Evolutionary conservation across 495 filamentous ascomycete genomes (phyloP), one percentile per base, ranked within the genome.

Genomic region (Aspergillus panamensis): DNA sequence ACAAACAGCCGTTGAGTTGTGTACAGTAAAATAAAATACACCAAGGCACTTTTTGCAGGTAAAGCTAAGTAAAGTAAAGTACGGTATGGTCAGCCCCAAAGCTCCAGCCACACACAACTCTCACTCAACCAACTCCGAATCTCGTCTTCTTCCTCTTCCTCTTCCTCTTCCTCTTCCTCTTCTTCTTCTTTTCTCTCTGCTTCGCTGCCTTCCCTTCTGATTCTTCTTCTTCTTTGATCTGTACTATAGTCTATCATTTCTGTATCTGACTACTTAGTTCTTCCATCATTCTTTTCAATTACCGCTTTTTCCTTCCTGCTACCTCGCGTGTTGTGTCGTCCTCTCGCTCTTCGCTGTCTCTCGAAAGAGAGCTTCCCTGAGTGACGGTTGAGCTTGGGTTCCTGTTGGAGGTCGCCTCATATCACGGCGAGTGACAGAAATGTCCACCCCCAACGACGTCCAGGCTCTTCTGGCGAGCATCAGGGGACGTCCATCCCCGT

Each of bases 391-490:
- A 72, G 69, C 69, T 74, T 66, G 62, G 62, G 56, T 55, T 66
- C 64, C 50, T 32, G 55, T 59, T 62, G 68, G 67, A 66, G 69
- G 70, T 71, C 66, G 67, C 67, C 64, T 59, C 59, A 33, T 30
- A 42, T 40, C 55, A 59, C 60, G 72, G 68, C 69, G 68, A 67
- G 68, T 61, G 76, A 69, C 74, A 78, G 76, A 78, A 75, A 79
- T 79, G 77, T 78, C 77, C 64, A 77, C 73, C 68, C 73, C 77
- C 48, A 76, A 72, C 63, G 72, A 79, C 71, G 62, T 79, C 57
- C 77, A 78, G 66, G 74, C 77, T 65, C 73, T 79, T 37, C 63
- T 79, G 66, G 75, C 75, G 55, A 76, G 72, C 60, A 75, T 79
- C 59, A 67, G 73, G 53, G 71, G 74, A 20, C 74, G 75, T 51